Conservation (phyloP, 768 basidiomycete genomes). For the Pleurotus tuber-regium region DNA sequence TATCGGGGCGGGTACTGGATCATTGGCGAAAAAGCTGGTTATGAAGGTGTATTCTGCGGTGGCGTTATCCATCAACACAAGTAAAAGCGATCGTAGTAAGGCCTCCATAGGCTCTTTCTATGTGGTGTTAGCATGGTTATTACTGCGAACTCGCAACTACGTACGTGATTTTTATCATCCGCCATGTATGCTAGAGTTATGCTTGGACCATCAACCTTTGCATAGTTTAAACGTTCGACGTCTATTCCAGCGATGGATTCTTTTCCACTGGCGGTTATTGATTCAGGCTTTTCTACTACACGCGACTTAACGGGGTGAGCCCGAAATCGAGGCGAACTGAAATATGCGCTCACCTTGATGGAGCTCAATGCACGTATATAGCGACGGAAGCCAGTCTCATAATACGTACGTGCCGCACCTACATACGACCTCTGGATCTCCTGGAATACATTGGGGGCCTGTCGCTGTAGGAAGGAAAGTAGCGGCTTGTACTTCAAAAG, state of each 20-base stretch:
- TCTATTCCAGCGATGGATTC: constrained; percentile 37
- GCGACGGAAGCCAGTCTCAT: constrained; percentile 91
- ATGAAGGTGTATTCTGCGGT: constrained; percentile 91
- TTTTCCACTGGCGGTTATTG: constrained; percentile 48
- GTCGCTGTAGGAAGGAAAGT: constrained; percentile 82
- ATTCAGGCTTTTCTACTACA: constrained; percentile 65
- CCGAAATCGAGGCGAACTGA: neutral
- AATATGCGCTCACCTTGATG: constrained; percentile 58
- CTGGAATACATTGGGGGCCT: constrained; percentile 75
- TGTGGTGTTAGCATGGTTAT: constrained; percentile 12
- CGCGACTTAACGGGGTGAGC: constrained; percentile 45
- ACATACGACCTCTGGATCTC: constrained; percentile 90
- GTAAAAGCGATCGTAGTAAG: constrained; percentile 76
- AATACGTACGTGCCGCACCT: constrained; percentile 82
- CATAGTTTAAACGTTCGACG: constrained; percentile 58
- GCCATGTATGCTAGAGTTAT: constrained; percentile 85
- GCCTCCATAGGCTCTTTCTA: constrained; percentile 86
- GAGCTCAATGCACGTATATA: constrained; percentile 80
- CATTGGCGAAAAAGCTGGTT: constrained; percentile 69
- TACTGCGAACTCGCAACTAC: constrained; percentile 23
- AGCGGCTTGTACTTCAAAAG: constrained; percentile 81
- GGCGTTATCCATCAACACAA: constrained; percentile 95
- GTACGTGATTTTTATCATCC: constrained; percentile 83
- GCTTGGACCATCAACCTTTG: constrained; percentile 76
- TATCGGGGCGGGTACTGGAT: constrained; percentile 24